A percentile compares a stretch with the other conserved stretches of the same genome.
Conservation (phyloP, 2,329 filamentous ascomycete species). For the Penicillium sp. region DNA sequence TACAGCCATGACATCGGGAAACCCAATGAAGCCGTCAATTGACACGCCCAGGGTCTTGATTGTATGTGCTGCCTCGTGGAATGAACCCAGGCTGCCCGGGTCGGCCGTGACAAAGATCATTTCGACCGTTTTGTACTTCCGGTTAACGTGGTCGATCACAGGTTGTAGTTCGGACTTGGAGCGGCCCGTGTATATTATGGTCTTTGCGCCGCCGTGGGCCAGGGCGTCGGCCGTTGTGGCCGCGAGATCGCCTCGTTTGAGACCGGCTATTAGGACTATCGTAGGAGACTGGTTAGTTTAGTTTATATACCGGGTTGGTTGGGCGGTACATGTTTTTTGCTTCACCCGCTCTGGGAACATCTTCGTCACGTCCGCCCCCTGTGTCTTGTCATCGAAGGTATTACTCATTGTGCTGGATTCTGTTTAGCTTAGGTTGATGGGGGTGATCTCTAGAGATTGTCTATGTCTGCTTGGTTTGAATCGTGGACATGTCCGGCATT, state of each 20-base stretch:
- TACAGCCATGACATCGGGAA: conserved; percentile 21
- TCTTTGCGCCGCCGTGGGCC: conserved; percentile 27
- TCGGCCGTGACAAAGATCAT: conserved; percentile 25
- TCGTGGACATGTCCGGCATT: neutral
- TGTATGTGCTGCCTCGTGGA: conserved; percentile 18
- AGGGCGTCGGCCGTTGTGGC: conserved; percentile 30
- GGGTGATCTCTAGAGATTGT: neutral
- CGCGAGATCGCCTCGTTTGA: conserved; percentile 26
- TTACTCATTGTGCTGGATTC: conserved; percentile 13
- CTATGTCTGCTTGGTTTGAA: neutral
- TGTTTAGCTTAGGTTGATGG: neutral
- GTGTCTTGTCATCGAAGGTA: conserved; percentile 28
- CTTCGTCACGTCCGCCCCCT: conserved; percentile 32
- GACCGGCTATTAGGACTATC: conserved; percentile 30
- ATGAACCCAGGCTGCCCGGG: conserved; percentile 14
- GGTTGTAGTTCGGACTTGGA: conserved; percentile 27
- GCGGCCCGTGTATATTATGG: conserved; percentile 31
- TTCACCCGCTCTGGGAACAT: conserved; percentile 31
- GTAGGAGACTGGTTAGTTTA: neutral
- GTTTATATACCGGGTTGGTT: neutral
- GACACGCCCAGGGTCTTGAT: conserved; percentile 18
- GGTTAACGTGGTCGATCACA: conserved; percentile 26
- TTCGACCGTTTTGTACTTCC: conserved; percentile 21
- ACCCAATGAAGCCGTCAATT: conserved; percentile 26
- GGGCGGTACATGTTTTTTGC: conserved; percentile 31